phyloP scores from a whole-genome alignment of 2,329 filamentous ascomycete species.

The Torrubiella hemipterigena region DNA sequence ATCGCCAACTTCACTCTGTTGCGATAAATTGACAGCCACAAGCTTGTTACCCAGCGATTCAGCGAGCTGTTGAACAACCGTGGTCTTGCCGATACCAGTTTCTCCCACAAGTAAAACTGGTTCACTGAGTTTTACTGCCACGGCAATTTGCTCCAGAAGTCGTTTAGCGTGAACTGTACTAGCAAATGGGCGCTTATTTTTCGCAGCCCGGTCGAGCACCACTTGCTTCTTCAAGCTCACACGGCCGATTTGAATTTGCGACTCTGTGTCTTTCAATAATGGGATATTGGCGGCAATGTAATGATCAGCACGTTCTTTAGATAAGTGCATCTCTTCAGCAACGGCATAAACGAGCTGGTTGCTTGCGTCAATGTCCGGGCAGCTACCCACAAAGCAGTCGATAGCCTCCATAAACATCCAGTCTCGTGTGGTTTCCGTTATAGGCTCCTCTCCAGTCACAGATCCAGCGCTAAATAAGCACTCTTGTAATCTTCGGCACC shows the following conservation, averaged over 20 bases:
- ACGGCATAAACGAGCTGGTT: constrained; percentile 54
- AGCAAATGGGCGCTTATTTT: constrained; percentile 62
- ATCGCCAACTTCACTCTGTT: constrained; percentile 96
- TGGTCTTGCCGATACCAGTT: constrained; percentile 97
- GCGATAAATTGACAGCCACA: constrained; percentile 88
- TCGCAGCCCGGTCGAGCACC: constrained; percentile 31
- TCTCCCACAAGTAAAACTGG: constrained; percentile 93
- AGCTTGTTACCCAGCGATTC: constrained; percentile 75
- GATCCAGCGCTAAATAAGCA: constrained; percentile 51
- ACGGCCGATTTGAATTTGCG: constrained; percentile 52
- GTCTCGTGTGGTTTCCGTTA: constrained; percentile 61
- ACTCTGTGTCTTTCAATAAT: constrained; percentile 48
- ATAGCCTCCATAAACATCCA: constrained; percentile 88
- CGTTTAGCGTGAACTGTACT: constrained; percentile 76
- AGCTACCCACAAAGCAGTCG: constrained; percentile 80
- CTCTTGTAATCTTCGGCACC: constrained; percentile 65
- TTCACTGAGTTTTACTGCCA: constrained; percentile 73
- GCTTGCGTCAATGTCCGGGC: constrained; percentile 54
- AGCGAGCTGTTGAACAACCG: constrained; percentile 85
- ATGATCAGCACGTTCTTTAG: constrained; percentile 69
- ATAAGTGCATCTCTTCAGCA: constrained; percentile 77
- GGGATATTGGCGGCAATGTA: constrained; percentile 65
- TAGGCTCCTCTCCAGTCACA: constrained; percentile 55
- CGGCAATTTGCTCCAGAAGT: constrained; percentile 77
- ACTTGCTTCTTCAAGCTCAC: constrained; percentile 48